Evolutionary conservation across 768 basidiomycete species (phyloP), one percentile per base, ranked within the genome.

Genomic region (Calocera viscosa): DNA sequence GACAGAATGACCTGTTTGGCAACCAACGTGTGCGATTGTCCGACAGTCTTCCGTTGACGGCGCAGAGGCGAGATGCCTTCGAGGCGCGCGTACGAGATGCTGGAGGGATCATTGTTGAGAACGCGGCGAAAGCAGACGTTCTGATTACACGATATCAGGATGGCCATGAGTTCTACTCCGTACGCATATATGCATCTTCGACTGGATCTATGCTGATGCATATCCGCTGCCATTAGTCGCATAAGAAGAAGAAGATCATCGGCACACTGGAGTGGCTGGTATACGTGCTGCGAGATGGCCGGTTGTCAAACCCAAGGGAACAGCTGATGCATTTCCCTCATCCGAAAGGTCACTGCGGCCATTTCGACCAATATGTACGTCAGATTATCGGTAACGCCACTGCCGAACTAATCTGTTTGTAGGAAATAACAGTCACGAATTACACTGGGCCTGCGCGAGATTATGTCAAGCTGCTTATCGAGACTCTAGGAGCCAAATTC

Each of bases 381-480:
- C 0, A 34, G n/a, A 33, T 40, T 24, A 49, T 39, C 3, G 69
- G 30, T 30, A 40, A 10, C 2, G 10, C 26, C 17, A 12, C 3
- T 17, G 16, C 47, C 32, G 34, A 16, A 2, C 30, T 32, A 30
- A 26, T 16, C 28, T 68, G 64, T 64, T 2, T 33, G 1, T 68
- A 92, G 89, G 80, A 84, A 70, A 86, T 95, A 66, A 90, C 92
- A 0, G 80, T 95, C 1, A 92, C 92, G 0, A 94, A 94, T 73
- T 95, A 94, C 73, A 89, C 90, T 0, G 93, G 94, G 1, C 85
- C 87, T 39, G 82, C 89, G 5, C 82, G 93, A 1, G 93, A 95
- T 65, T 94, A 94, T 72, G 80, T 97, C 64, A 92, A 92, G 77
- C 86, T 84, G 69, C 78, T 97, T 17, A 89, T 97, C 64, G 77